A percentile compares a stretch with the other conserved stretches of the same genome.
Conservation (phyloP, 2,329 filamentous ascomycete species). For the Aureobasidium sp. region DNA sequence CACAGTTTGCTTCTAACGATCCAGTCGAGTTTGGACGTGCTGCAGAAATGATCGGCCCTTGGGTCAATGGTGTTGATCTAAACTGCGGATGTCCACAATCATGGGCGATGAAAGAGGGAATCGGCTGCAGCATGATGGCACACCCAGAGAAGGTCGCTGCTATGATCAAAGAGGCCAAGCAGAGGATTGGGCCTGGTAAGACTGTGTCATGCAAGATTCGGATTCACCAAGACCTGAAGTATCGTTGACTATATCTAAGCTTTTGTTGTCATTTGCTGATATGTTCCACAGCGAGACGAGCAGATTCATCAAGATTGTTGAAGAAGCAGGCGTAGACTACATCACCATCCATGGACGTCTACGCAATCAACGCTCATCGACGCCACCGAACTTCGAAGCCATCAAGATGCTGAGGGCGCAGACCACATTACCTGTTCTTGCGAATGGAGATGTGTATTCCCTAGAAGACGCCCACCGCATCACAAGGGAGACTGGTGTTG, state of each 20-base stretch:
- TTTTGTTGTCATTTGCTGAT: not conserved
- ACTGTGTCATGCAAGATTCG: conserved; percentile 66
- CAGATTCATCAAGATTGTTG: conserved; percentile 57
- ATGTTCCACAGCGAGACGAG: conserved; percentile 34
- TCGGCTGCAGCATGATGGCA: conserved; percentile 65
- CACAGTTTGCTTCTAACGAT: conserved; percentile 60
- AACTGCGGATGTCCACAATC: conserved; percentile 69
- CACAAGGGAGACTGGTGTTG: conserved; percentile 27
- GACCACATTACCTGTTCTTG: conserved; percentile 53
- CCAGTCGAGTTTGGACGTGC: conserved; percentile 57
- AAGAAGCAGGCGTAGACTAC: conserved; percentile 58
- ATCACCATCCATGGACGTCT: conserved; percentile 65
- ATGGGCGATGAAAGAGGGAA: conserved; percentile 62
- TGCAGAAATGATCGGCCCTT: conserved; percentile 54
- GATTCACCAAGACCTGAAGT: conserved; percentile 58
- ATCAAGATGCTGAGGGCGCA: conserved; percentile 50
- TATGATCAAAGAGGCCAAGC: conserved; percentile 55
- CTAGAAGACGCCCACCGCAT: conserved; percentile 34
- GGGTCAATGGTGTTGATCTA: conserved; percentile 58
- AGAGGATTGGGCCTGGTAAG: conserved; percentile 41
- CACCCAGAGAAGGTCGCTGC: conserved; percentile 57
- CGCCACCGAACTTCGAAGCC: conserved; percentile 55
- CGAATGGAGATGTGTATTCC: conserved; percentile 64
- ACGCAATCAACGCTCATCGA: conserved; percentile 52
- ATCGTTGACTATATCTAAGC: conserved; percentile 1